phyloP scores from a whole-genome alignment of 2,329 filamentous ascomycete genomes.

The Fusarium sp. region DNA sequence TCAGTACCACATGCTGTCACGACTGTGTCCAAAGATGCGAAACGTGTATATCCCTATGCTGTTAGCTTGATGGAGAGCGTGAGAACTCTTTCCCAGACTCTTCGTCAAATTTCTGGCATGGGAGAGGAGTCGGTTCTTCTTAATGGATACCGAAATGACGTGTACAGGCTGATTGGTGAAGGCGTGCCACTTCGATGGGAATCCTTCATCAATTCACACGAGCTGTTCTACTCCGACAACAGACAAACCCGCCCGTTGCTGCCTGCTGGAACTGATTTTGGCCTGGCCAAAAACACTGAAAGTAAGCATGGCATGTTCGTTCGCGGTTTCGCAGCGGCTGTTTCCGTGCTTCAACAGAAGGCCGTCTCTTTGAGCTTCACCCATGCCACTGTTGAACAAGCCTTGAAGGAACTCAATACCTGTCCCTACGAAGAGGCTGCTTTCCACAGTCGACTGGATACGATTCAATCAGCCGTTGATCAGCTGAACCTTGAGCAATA shows the following conservation, averaged over 20 bases:
- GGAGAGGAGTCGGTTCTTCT: slow-evolving; percentile 87
- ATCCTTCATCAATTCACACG: slow-evolving; percentile 96
- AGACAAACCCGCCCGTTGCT: slow-evolving; percentile 59
- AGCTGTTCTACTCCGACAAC: slow-evolving; percentile 74
- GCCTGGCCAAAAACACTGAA: slow-evolving; percentile 69
- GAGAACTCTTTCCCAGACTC: slow-evolving; percentile 90
- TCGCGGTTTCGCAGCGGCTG: slow-evolving; percentile 87
- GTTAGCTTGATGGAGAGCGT: slow-evolving; percentile 99
- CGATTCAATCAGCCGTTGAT: slow-evolving; percentile 92
- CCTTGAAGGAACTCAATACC: slow-evolving; percentile 82
- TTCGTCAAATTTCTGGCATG: slow-evolving; percentile 85
- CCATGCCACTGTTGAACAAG: slow-evolving; percentile 82
- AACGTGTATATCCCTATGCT: slow-evolving; percentile 96
- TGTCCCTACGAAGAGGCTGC: slow-evolving; percentile 85
- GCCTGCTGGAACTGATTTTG: slow-evolving; percentile 54
- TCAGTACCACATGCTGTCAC: slow-evolving; percentile 93
- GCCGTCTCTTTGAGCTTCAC: slow-evolving; percentile 82
- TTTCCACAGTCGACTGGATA: slow-evolving; percentile 83
- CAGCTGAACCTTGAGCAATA: slow-evolving; percentile 97
- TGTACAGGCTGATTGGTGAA: slow-evolving; percentile 83
- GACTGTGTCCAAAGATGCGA: slow-evolving; percentile 98
- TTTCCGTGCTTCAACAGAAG: slow-evolving; percentile 89
- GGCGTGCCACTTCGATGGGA: slow-evolving; percentile 95
- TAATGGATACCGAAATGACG: slow-evolving; percentile 91
- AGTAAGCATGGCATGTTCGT: slow-evolving; percentile 98